These are phyloP conservation scores for Alternaria sp. DNA, from an alignment of 2,329 filamentous ascomycete species.

Conservation along the genomic window DNA sequence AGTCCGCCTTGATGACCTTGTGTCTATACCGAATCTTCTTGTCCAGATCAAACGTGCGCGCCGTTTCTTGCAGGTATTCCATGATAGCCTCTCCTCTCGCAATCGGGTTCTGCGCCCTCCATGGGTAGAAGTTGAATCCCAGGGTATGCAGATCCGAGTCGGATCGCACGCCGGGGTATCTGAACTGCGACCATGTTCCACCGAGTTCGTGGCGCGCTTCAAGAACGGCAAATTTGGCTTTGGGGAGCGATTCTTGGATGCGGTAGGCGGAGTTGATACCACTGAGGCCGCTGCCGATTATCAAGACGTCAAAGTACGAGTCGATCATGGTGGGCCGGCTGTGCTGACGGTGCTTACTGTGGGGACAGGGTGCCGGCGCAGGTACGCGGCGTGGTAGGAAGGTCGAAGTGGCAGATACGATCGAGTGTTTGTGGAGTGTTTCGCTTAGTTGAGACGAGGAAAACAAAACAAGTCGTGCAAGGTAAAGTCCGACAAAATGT, in stretches of 20 bases:
- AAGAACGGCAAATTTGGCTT: conserved; percentile 70
- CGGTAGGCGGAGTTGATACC: conserved; percentile 80
- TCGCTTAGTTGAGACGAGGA: no score
- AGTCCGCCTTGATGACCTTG: conserved; percentile 53
- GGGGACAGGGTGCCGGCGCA: neutral
- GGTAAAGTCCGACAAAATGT: neutral
- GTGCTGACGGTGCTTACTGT: neutral
- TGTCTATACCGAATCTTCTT: conserved; percentile 57
- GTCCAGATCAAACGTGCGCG: conserved; percentile 56
- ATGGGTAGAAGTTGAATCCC: conserved; percentile 74
- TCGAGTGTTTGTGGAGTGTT: neutral
- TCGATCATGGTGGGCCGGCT: conserved; percentile 23
- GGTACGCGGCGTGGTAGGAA: neutral
- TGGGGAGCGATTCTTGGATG: conserved; percentile 67
- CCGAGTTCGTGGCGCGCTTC: conserved; percentile 73
- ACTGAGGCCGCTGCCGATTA: conserved; percentile 78
- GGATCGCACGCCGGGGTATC: conserved; percentile 73
- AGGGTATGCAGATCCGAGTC: conserved; percentile 62
- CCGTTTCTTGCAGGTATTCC: conserved; percentile 56
- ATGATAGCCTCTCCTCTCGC: conserved; percentile 56
- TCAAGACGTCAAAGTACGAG: conserved; percentile 58
- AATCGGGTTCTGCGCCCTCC: conserved; percentile 62
- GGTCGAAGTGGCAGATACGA: neutral
- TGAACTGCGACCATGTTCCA: conserved; percentile 82
- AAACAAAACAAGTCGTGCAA: no score